Evolutionary conservation across 495 filamentous ascomycete genomes (phyloP).

Genomic region (Podospora conica): DNA sequence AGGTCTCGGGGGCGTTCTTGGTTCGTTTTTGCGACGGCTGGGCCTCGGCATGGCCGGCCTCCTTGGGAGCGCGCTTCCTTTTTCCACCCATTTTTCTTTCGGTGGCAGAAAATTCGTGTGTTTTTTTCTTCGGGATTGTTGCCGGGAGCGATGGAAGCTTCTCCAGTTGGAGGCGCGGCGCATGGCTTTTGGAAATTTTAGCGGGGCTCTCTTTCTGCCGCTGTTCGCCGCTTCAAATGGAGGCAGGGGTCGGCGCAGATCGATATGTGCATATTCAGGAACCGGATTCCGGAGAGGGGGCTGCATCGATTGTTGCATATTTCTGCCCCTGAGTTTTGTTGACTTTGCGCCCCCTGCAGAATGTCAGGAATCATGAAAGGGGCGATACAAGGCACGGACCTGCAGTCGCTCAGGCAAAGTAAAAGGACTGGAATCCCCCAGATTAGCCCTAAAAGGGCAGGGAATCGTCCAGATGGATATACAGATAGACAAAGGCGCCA

Average conservation of each 20-base stretch:
- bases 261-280: not conserved
- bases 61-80: constrained; percentile 38
- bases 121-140: not conserved
- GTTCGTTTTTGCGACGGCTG: constrained; percentile 39
- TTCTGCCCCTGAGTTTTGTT: not conserved
- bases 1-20: constrained; percentile 28
- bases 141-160: not conserved
- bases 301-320: not conserved
- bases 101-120: constrained; percentile 1
- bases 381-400: too few species aligned
- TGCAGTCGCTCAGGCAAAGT: too few species aligned
- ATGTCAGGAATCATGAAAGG: too few species aligned
- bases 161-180: not conserved
- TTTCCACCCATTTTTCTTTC: constrained; percentile 32
- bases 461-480: too few species aligned
- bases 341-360: not conserved
- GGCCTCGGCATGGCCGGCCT: constrained; percentile 21
- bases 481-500: too few species aligned
- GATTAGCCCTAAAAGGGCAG: too few species aligned
- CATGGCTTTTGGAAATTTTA: constrained; percentile 7
- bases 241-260: not conserved
- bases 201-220: constrained; percentile 6
- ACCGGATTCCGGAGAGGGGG: not conserved
- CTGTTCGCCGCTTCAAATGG: not conserved
- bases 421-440: too few species aligned